Evolutionary conservation across 2,329 filamentous ascomycete genomes (phyloP).

Genomic region (Colletotrichum orchidophilum): DNA sequence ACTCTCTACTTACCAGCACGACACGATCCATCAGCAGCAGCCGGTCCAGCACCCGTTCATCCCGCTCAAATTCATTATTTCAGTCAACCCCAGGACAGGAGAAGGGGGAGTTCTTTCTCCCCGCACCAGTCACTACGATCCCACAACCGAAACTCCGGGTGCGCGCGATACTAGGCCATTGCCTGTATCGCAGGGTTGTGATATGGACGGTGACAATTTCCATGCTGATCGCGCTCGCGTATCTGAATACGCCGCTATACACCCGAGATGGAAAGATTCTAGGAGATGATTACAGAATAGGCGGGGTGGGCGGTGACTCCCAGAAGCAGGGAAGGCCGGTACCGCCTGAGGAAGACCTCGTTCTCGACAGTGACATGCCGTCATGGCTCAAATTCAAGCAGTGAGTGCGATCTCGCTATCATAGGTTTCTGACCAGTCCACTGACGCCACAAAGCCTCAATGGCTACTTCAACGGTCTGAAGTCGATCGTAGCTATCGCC

Average conservation of each 20-base stretch:
- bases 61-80: constrained; percentile 33
- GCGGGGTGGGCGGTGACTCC: constrained; percentile 20
- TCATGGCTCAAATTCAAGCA: constrained; percentile 51
- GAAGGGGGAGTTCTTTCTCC: constrained; percentile 33
- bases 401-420: constrained; percentile 44
- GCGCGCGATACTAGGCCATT: constrained; percentile 59
- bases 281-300: constrained; percentile 31
- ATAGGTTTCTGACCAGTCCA: constrained; percentile 4
- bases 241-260: constrained; percentile 47
- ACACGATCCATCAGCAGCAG: constrained; percentile 32
- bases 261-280: constrained; percentile 37
- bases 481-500: constrained; percentile 70
- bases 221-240: constrained; percentile 50
- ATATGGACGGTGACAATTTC: constrained; percentile 58
- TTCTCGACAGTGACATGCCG: constrained; percentile 43
- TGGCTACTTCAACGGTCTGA: constrained; percentile 82
- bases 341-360: constrained; percentile 51
- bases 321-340: constrained; percentile 37
- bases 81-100: constrained; percentile 17
- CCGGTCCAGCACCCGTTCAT: constrained; percentile 33
- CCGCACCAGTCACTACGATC: constrained; percentile 31
- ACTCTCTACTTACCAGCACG: constrained; percentile 33
- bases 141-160: constrained; percentile 49
- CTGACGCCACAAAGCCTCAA: constrained; percentile 67
- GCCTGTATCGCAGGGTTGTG: constrained; percentile 61